Base-by-base conservation (phyloP, 2,329 filamentous ascomycete genomes). In the Microcyclospora pomicola region DNA sequence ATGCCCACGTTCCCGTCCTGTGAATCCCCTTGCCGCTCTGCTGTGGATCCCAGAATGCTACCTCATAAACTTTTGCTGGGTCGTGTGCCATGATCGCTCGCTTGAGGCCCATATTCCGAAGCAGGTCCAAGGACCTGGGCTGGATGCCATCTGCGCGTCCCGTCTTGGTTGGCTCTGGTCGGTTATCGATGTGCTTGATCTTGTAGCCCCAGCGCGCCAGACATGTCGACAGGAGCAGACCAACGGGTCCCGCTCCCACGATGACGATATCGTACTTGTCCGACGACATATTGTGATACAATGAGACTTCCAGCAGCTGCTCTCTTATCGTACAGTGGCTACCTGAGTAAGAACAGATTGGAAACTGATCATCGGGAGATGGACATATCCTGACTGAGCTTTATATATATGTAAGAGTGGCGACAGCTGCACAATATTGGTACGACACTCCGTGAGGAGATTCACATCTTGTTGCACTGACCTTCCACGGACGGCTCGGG, bases 171-270 rank as follows among this genome's bases (percentile, higher is more conserved):
- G 86, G 86, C 53, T 88, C 82, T 2, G 84, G 69, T 42, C 86
- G 73, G 62, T 92, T 93, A 64, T 94, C 87, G 55, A 94, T 85
- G 63, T 94, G 85, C 68, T 88, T 93, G 61, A 95, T 84, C 59
- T 77, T 85, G 69, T 94, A 95, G 14, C 87, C 87, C 84, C 86
- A 94, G 65, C 86, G 72, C 43, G 84, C 82, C 44, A 95, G 72
- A 56, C 82, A 88, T 24, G 86, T 86, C 7, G 85, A 91, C 15
- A 94, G 72, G 63, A 92, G 78, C 41, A 94, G 73, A 39, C 87
- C 87, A 31, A 87, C 85, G 3, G 87, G 87, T 12, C 87, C 87
- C 39, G 87, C 87, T 46, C 87, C 87, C 39, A 94, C 72, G 48
- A 94, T 86, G 49, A 94, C 85, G 36, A 72, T 72, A 52, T 81